A percentile compares a stretch with the other conserved stretches of the same genome.
Conservation (phyloP, 768 basidiomycete species). For the Saitozyma sp. region DNA sequence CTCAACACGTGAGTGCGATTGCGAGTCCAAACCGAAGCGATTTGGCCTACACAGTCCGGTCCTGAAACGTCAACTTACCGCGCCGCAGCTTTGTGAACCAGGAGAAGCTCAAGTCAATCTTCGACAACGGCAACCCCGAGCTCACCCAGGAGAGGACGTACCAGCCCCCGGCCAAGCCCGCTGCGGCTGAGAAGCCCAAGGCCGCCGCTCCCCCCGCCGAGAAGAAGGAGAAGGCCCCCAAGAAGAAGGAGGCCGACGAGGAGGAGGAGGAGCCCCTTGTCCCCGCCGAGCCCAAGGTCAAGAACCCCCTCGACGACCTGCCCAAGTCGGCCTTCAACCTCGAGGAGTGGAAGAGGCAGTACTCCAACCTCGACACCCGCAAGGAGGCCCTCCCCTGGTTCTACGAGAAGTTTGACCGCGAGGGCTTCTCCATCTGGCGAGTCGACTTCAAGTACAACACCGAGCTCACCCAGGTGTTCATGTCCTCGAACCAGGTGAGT, state of each 20-base stretch:
- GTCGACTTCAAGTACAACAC: constrained; percentile 96
- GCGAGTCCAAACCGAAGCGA: too few species aligned
- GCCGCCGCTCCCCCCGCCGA: constrained; percentile 32
- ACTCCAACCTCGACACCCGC: constrained; percentile 97
- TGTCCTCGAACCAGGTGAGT: constrained; percentile 75
- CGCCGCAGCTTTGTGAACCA: constrained; percentile 69
- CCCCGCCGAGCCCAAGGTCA: constrained; percentile 79
- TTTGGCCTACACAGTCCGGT: too few species aligned
- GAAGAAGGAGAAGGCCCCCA: constrained; percentile 50
- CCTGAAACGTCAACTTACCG: too few species aligned
- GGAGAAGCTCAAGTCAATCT: constrained; percentile 68
- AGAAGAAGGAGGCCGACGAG: constrained; percentile 53
- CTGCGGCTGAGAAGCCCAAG: constrained; percentile 41
- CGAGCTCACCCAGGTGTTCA: constrained; percentile 87
- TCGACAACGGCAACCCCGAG: constrained; percentile 57
- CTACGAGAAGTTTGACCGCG: constrained; percentile 88
- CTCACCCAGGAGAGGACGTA: constrained; percentile 64
- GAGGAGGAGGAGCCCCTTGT: constrained; percentile 76
- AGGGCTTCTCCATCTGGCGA: constrained; percentile 86
- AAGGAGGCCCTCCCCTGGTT: constrained; percentile 93
- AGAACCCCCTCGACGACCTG: constrained; percentile 91
- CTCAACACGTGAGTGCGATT: constrained; percentile 64
- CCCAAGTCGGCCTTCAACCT: constrained; percentile 60
- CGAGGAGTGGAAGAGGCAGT: constrained; percentile 93
- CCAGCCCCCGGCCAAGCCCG: constrained; percentile 64